These are phyloP conservation scores for Dichotomocladium elegans DNA, from an alignment of 371 early-diverging fungal genomes.

Conservation along the genomic window DNA sequence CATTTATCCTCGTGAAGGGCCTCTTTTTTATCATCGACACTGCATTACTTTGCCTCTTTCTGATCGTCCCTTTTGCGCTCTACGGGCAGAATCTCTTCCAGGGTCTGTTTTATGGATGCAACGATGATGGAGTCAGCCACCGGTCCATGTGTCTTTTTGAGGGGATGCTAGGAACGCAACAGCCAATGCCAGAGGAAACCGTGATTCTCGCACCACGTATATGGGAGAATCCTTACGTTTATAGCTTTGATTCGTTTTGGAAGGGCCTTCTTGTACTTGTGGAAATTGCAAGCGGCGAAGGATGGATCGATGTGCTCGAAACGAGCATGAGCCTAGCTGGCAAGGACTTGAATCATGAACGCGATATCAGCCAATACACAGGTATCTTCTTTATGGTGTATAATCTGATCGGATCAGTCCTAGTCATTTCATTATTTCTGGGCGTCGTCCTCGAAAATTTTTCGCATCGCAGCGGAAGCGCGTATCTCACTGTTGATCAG, in stretches of 20 bases:
- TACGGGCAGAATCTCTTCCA: conserved; percentile 64
- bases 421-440: conserved; percentile 64
- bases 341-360: conserved; percentile 39
- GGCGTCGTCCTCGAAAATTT: conserved; percentile 70
- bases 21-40: conserved; percentile 63
- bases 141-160: conserved; percentile 46
- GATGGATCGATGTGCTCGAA: conserved; percentile 65
- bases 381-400: conserved; percentile 62
- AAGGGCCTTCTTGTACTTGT: conserved; percentile 56
- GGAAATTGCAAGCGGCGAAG: conserved; percentile 68
- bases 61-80: conserved; percentile 68
- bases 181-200: conserved; percentile 30
- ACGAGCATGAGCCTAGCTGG: conserved; percentile 54
- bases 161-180: conserved; percentile 23
- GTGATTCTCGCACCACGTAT: conserved; percentile 51
- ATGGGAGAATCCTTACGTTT: conserved; percentile 63
- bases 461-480: conserved; percentile 58
- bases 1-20: conserved; percentile 54
- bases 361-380: conserved; percentile 52
- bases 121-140: conserved; percentile 40
- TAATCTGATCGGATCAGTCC: conserved; percentile 60
- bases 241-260: conserved; percentile 68
- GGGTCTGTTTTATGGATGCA: conserved; percentile 57
- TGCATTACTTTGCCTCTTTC: conserved; percentile 42
- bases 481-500: conserved; percentile 66